Evolutionary conservation across 306 rosid species (phyloP).

Genomic region (Medicago lupulina): DNA sequence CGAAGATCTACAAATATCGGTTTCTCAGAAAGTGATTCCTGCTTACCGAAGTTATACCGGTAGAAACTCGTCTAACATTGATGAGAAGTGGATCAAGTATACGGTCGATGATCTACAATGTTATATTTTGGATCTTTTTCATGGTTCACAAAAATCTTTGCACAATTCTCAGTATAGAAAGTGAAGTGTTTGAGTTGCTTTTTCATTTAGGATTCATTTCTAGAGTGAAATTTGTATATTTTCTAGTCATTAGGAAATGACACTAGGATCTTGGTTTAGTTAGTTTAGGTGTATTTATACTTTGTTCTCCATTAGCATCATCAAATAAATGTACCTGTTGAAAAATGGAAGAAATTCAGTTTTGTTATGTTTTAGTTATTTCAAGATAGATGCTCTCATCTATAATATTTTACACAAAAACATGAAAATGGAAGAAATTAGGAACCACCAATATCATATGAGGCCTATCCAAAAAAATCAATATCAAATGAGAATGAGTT

Average conservation of each 20-base stretch:
- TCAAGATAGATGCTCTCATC: neutral
- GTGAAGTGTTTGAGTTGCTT: neutral
- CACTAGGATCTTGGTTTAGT: neutral
- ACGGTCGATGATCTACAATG: slow-evolving; percentile 54
- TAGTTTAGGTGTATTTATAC: neutral
- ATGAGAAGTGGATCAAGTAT: slow-evolving; percentile 65
- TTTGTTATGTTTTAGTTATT: neutral
- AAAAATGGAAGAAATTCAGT: slow-evolving; percentile 10
- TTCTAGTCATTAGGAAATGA: neutral
- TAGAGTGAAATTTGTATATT: slow-evolving; percentile 19
- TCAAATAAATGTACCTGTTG: neutral
- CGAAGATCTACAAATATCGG: slow-evolving; percentile 62
- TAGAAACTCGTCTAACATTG: slow-evolving; percentile 39
- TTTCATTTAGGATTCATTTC: neutral
- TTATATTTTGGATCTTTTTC: slow-evolving; percentile 64
- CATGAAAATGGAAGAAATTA: too few relatives aligned
- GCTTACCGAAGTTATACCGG: slow-evolving; percentile 59
- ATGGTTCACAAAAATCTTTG: slow-evolving; percentile 56
- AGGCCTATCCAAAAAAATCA: too few relatives aligned
- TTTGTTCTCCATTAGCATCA: slow-evolving; percentile 17
- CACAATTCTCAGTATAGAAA: slow-evolving; percentile 40
- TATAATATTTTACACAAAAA: too few relatives aligned
- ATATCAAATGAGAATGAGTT: too few relatives aligned
- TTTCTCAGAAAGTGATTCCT: slow-evolving; percentile 59
- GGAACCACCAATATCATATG: too few relatives aligned